phyloP scores from a whole-genome alignment of 1,139 yeast genomes.

The Lodderomyces theae region DNA sequence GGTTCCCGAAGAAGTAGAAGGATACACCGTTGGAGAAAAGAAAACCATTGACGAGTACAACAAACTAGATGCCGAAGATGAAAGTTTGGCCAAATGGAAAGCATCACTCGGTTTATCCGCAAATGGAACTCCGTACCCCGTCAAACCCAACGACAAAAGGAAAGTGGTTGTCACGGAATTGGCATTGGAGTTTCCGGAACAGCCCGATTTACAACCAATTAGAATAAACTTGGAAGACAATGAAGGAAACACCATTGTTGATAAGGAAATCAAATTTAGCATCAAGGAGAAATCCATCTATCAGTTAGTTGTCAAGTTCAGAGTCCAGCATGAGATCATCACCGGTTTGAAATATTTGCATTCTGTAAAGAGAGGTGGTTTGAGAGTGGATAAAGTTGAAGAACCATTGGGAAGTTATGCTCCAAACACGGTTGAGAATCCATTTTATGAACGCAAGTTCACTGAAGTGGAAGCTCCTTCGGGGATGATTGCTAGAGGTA shows the following conservation, averaged over 20 bases:
- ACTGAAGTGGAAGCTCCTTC: conserved; percentile 93
- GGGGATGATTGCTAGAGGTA: conserved; percentile 85
- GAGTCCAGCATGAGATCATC: conserved; percentile 87
- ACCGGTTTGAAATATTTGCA: conserved; percentile 89
- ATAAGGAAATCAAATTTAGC: conserved; percentile 57
- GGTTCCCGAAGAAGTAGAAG: conserved; percentile 60
- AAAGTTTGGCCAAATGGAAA: conserved; percentile 90
- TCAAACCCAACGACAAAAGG: conserved; percentile 67
- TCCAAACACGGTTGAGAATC: conserved; percentile 82
- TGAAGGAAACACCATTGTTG: conserved; percentile 42
- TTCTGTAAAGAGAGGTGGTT: conserved; percentile 81
- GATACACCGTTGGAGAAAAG: conserved; percentile 78
- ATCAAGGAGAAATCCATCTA: conserved; percentile 80
- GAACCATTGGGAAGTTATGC: conserved; percentile 91
- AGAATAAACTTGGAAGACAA: conserved; percentile 62
- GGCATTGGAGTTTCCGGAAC: conserved; percentile 61
- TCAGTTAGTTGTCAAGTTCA: conserved; percentile 70
- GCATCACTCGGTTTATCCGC: conserved; percentile 74
- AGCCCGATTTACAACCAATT: conserved; percentile 57
- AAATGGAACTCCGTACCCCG: conserved; percentile 53
- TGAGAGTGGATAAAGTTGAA: conserved; percentile 80
- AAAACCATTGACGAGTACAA: conserved; percentile 85
- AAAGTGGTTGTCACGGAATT: conserved; percentile 78
- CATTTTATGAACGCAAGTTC: conserved; percentile 71
- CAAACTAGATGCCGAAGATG: conserved; percentile 85